A percentile compares a stretch with the other conserved stretches of the same genome.
Evolutionary conservation across 2,329 filamentous ascomycete genomes (phyloP).

Genomic region (Neofusicoccum laricinum): DNA sequence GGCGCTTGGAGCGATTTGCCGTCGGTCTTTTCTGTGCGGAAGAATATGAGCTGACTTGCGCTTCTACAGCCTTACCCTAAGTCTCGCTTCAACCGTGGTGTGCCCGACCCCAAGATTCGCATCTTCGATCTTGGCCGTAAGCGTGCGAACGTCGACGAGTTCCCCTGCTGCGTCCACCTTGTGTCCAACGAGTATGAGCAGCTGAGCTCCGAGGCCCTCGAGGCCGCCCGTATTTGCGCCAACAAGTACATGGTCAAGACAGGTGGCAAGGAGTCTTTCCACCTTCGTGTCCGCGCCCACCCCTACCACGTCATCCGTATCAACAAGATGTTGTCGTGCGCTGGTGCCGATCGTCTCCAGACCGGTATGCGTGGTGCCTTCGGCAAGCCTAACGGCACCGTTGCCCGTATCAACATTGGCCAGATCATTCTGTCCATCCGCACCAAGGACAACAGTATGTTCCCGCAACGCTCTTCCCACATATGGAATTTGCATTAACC

Average conservation of each 20-base stretch:
- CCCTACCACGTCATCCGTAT: constrained; percentile 99
- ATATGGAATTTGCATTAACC: not conserved
- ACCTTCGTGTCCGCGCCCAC: constrained; percentile 78
- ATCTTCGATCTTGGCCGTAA: constrained; percentile 99
- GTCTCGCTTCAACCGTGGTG: constrained; percentile 99
- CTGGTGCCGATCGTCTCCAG: constrained; percentile 99
- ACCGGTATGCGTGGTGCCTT: constrained; percentile 99
- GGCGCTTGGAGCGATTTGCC: not conserved
- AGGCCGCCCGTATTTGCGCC: constrained; percentile 99
- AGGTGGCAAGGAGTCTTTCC: constrained; percentile 69
- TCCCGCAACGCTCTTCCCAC: not conserved
- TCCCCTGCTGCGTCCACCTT: constrained; percentile 96
- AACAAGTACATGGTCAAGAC: constrained; percentile 87
- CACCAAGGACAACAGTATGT: constrained; percentile 75
- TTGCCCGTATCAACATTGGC: constrained; percentile 99
- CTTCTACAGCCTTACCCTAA: constrained; percentile 83
- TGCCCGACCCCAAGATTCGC: constrained; percentile 75
- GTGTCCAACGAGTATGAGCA: constrained; percentile 99
- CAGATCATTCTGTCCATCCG: constrained; percentile 98
- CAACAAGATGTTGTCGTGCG: constrained; percentile 99
- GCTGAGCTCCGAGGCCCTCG: constrained; percentile 98
- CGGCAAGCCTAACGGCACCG: constrained; percentile 98
- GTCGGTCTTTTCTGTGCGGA: not conserved
- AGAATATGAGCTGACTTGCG: constrained; percentile 9
- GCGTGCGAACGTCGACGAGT: constrained; percentile 98